These are phyloP conservation scores for Pseudogymnoascus verrucosus DNA, from an alignment of 2,329 filamentous ascomycete species.

Conservation along the genomic window DNA sequence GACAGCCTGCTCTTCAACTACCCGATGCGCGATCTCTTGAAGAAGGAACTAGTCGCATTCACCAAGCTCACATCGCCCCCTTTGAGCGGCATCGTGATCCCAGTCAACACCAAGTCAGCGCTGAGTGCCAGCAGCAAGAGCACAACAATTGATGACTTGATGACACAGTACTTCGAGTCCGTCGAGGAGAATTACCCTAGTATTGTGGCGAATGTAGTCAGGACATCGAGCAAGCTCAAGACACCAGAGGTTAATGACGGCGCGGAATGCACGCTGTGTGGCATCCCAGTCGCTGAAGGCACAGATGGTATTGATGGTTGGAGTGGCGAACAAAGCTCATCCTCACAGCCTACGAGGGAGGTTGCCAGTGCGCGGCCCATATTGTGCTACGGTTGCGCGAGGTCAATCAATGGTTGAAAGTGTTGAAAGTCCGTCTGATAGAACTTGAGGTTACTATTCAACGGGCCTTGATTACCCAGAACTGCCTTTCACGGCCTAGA, in stretches of 20 bases:
- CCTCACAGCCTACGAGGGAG: constrained; percentile 22
- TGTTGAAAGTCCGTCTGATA: constrained; percentile 29
- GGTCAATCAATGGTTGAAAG: constrained; percentile 48
- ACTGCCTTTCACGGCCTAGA: neutral
- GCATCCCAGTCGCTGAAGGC: constrained; percentile 54
- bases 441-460: neutral
- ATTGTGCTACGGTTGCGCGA: constrained; percentile 68
- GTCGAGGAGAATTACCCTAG: constrained; percentile 82
- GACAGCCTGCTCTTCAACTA: constrained; percentile 51
- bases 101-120: constrained; percentile 29
- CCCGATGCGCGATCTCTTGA: constrained; percentile 76
- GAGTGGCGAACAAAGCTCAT: constrained; percentile 45
- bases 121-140: constrained; percentile 43
- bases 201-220: constrained; percentile 90
- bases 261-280: constrained; percentile 57
- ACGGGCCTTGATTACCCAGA: neutral
- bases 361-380: constrained; percentile 25
- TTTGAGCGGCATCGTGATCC: constrained; percentile 41
- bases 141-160: constrained; percentile 83
- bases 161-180: constrained; percentile 78
- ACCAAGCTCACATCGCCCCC: constrained; percentile 44
- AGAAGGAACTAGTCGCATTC: constrained; percentile 69
- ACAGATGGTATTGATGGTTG: constrained; percentile 56
- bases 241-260: constrained; percentile 32
- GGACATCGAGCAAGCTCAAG: constrained; percentile 77